Conservation (phyloP, 352 stramenopile genomes). For the Peronospora belbahrii region DNA sequence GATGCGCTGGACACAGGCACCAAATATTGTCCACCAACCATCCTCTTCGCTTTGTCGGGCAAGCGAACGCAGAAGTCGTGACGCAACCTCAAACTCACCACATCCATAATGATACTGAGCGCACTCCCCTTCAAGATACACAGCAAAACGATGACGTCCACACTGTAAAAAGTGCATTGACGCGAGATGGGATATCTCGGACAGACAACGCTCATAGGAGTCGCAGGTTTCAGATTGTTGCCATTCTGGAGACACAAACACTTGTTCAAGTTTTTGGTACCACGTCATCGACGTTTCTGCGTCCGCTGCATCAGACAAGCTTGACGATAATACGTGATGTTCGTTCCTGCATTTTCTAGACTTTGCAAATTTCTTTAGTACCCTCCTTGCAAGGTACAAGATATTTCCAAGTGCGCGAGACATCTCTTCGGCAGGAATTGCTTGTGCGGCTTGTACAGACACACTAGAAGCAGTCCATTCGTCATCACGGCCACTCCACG, state of each 20-base stretch:
- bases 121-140: constrained; percentile 69
- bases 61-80: constrained; percentile 53
- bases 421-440: constrained; percentile 55
- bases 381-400: constrained; percentile 59
- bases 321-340: constrained; percentile 5
- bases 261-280: constrained; percentile 45
- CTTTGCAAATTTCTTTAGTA: constrained; percentile 42
- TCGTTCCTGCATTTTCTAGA: constrained; percentile 4
- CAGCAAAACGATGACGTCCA: constrained; percentile 63
- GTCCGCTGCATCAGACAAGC: not conserved
- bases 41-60: constrained; percentile 68
- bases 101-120: constrained; percentile 49
- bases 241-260: constrained; percentile 30
- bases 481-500: constrained; percentile 61
- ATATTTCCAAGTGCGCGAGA: constrained; percentile 54
- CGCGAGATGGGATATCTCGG: constrained; percentile 63
- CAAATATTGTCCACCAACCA: constrained; percentile 63
- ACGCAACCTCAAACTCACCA: constrained; percentile 57
- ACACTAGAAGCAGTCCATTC: constrained; percentile 47
- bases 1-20: constrained; percentile 43
- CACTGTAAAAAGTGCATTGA: constrained; percentile 70
- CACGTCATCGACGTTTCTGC: constrained; percentile 15
- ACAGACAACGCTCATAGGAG: constrained; percentile 48
- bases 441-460: constrained; percentile 30
- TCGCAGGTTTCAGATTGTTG: constrained; percentile 13